Percentiles rank a stretch among this genome's conserved stretches.
Evolutionary conservation across 768 basidiomycete genomes (phyloP).

Genomic region (Lactarius vividus): DNA sequence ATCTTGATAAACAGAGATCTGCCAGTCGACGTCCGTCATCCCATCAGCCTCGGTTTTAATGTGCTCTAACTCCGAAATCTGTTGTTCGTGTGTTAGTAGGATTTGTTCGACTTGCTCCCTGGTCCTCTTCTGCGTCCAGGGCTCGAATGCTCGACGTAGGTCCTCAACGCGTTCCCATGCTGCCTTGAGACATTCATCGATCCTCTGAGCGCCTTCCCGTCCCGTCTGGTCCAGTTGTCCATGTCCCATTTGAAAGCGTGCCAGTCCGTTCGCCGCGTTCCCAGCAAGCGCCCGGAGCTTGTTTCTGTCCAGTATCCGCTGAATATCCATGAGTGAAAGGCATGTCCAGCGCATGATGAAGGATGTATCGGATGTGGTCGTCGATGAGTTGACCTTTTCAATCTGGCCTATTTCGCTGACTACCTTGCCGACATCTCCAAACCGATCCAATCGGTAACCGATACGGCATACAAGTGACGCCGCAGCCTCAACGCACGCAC

Average conservation of each 20-base stretch:
- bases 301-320: neutral
- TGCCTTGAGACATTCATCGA: too few relatives aligned
- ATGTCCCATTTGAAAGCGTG: neutral
- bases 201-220: too few relatives aligned
- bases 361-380: neutral
- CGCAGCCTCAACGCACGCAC: neutral
- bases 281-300: neutral
- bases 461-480: neutral
- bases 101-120: too few relatives aligned
- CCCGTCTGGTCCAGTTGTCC: neutral
- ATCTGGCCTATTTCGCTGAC: slow-evolving; percentile 3
- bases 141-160: too few relatives aligned
- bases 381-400: neutral
- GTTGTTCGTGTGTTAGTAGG: too few relatives aligned
- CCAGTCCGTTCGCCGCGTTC: neutral
- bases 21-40: too few relatives aligned
- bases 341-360: slow-evolving; percentile 5
- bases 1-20: too few relatives aligned
- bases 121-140: too few relatives aligned
- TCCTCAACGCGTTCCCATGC: too few relatives aligned
- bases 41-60: too few relatives aligned
- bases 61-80: too few relatives aligned
- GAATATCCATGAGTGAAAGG: slow-evolving; percentile 3
- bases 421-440: neutral
- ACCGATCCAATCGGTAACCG: neutral